Percentiles rank a stretch among this genome's conserved stretches.
phyloP scores from a whole-genome alignment of 306 rosid genomes.

The Malus asiatica region DNA sequence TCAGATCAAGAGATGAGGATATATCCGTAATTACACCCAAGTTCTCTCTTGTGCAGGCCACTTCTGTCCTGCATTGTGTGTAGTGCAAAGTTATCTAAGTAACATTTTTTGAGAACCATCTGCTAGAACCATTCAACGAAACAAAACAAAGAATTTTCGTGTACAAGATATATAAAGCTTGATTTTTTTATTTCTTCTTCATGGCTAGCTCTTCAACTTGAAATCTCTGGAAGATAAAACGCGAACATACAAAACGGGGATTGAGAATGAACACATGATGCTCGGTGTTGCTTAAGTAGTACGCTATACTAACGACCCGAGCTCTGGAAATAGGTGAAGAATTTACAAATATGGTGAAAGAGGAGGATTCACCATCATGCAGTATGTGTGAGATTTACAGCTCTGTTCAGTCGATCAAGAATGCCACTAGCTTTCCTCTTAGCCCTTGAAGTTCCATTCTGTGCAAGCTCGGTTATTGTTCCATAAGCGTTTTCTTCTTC shows the following conservation, averaged over 20 bases:
- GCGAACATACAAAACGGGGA: slow-evolving; percentile 43
- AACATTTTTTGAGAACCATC: neutral
- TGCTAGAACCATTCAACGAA: neutral
- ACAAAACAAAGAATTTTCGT: neutral
- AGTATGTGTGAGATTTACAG: slow-evolving; percentile 71
- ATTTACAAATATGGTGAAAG: slow-evolving; percentile 42
- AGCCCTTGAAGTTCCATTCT: slow-evolving; percentile 87
- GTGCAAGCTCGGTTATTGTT: slow-evolving; percentile 65
- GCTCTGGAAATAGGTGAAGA: slow-evolving; percentile 31
- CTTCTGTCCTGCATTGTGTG: neutral
- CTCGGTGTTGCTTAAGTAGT: slow-evolving; percentile 8
- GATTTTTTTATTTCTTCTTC: slow-evolving; percentile 32
- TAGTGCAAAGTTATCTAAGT: neutral
- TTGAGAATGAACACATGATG: slow-evolving; percentile 22
- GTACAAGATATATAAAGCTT: slow-evolving; percentile 7
- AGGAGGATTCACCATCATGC: slow-evolving; percentile 38
- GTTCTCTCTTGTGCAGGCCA: neutral
- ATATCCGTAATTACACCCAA: no score
- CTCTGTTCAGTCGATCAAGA: slow-evolving; percentile 79
- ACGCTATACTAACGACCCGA: slow-evolving; percentile 16
- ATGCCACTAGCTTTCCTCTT: slow-evolving; percentile 81
- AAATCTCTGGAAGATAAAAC: slow-evolving; percentile 14
- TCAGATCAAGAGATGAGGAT: neutral
- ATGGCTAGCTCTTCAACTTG: slow-evolving; percentile 31
- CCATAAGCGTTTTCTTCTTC: slow-evolving; percentile 64